Evolutionary conservation across 2,329 filamentous ascomycete genomes (phyloP).

Genomic region (Cladosporium sp.): DNA sequence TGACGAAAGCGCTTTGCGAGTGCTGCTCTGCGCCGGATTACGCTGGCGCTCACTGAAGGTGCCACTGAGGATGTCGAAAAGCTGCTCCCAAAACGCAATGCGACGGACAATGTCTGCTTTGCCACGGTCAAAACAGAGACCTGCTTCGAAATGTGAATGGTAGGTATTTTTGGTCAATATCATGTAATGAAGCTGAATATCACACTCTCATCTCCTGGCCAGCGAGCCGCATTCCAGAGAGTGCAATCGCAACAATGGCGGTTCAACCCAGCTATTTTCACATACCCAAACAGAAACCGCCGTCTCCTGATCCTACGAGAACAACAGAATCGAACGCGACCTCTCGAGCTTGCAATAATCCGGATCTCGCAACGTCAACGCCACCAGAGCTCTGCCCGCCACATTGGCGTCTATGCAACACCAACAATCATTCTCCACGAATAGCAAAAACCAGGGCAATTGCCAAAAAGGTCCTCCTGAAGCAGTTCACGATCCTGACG

Average conservation of each 20-base stretch:
- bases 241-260: not conserved
- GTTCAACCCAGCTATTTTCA: too few species aligned
- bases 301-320: not conserved
- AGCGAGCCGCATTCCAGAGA: conserved; percentile 10
- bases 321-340: not conserved
- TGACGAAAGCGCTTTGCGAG: too few species aligned
- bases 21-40: too few species aligned
- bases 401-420: not conserved
- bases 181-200: not conserved
- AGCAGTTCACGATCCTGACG: conserved; percentile 9
- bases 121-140: too few species aligned
- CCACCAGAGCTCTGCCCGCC: not conserved
- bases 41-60: too few species aligned
- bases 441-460: conserved; percentile 17
- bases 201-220: conserved; percentile 4
- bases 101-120: too few species aligned
- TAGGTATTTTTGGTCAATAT: not conserved
- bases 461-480: conserved; percentile 14
- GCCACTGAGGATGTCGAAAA: too few species aligned
- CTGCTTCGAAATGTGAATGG: not conserved
- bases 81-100: too few species aligned
- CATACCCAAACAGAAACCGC: not conserved
- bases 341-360: not conserved
- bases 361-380: not conserved
- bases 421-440: not conserved